Evolutionary conservation across 768 basidiomycete genomes (phyloP).

Genomic region (Auricularia sp.): DNA sequence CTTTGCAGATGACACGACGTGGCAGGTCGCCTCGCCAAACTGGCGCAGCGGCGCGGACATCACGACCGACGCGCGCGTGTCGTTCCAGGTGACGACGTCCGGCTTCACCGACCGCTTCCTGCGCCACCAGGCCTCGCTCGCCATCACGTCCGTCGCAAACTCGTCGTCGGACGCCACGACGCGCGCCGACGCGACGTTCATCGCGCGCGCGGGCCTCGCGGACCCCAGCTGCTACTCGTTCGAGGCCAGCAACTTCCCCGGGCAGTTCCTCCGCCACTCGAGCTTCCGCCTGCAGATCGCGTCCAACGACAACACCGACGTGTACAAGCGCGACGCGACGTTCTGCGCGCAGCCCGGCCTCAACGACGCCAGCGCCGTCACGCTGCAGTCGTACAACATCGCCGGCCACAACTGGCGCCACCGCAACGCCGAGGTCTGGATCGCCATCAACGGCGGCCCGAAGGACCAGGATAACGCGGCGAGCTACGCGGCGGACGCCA

Average conservation of each 20-base stretch:
- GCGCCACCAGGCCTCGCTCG: background rate
- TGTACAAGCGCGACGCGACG: too few species aligned
- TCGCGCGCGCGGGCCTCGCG: background rate
- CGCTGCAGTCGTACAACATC: background rate
- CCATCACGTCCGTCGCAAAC: background rate
- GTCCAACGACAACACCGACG: too few species aligned
- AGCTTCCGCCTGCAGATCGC: too few species aligned
- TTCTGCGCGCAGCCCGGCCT: background rate
- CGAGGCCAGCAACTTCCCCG: too few species aligned
- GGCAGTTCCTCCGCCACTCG: too few species aligned
- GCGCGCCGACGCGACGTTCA: background rate
- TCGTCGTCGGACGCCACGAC: background rate
- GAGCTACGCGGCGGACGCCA: background rate
- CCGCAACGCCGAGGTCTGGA: background rate
- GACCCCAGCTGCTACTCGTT: too few species aligned
- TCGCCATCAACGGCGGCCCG: background rate
- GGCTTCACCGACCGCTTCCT: background rate
- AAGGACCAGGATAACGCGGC: background rate
- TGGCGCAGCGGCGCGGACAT: constrained; percentile 1
- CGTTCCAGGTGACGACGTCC: background rate
- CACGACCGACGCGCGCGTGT: background rate
- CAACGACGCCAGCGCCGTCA: background rate
- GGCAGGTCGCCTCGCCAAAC: background rate
- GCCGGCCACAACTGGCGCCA: background rate
- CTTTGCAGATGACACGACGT: background rate